These are phyloP conservation scores for Geotrichum carabidarum DNA, from an alignment of 1,139 yeast genomes.

Conservation along the genomic window DNA sequence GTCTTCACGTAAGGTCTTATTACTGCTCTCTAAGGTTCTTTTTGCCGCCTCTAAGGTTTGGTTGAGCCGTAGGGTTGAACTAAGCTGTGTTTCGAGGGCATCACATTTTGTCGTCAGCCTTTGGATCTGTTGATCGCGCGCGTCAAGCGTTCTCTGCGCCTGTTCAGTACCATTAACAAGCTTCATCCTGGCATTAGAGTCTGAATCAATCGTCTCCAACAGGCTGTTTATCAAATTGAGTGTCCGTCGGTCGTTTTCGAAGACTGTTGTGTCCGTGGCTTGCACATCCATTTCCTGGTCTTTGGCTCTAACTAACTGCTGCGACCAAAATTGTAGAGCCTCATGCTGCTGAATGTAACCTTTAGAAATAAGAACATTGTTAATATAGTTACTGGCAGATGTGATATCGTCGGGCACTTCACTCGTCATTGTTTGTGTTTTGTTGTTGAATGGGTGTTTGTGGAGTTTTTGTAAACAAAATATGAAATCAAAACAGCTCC, in stretches of 20 bases:
- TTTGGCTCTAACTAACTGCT: slow-evolving; percentile 4
- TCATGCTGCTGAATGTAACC: slow-evolving; percentile 31
- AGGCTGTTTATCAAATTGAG: slow-evolving; percentile 31
- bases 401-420: slow-evolving; percentile 23
- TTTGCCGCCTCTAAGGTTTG: slow-evolving; percentile 20
- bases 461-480: background rate
- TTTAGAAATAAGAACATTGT: slow-evolving; percentile 29
- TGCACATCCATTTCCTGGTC: background rate
- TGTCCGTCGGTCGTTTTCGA: slow-evolving; percentile 26
- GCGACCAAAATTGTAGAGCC: slow-evolving; percentile 19
- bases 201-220: slow-evolving; percentile 28
- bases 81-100: slow-evolving; percentile 22
- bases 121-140: slow-evolving; percentile 16
- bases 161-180: background rate
- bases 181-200: slow-evolving; percentile 17
- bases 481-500: background rate
- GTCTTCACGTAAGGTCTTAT: slow-evolving; percentile 19
- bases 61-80: slow-evolving; percentile 17
- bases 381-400: slow-evolving; percentile 30
- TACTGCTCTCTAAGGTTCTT: slow-evolving; percentile 14
- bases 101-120: slow-evolving; percentile 18
- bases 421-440: background rate
- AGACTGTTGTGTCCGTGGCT: background rate
- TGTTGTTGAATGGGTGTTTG: background rate
- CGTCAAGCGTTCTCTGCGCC: slow-evolving; percentile 17